phyloP scores from a whole-genome alignment of 352 stramenopile genomes.

The Globisporangium barbulae region DNA sequence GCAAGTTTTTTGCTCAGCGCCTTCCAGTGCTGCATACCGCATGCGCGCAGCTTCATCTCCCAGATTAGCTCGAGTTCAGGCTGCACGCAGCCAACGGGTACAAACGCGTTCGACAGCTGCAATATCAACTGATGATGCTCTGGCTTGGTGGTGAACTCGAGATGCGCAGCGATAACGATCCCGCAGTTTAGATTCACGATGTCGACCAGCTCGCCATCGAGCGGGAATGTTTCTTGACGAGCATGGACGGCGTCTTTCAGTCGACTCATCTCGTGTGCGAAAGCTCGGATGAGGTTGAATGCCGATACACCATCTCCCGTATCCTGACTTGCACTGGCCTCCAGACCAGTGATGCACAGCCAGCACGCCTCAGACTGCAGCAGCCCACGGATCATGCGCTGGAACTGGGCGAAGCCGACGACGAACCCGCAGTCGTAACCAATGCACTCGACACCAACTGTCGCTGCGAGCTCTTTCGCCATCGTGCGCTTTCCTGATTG shows the following conservation, averaged over 20 bases:
- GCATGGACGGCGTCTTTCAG: conserved; percentile 42
- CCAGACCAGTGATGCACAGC: conserved; percentile 39
- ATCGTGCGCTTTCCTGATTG: conserved; percentile 43
- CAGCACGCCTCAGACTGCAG: conserved; percentile 41
- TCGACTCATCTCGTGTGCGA: conserved; percentile 44
- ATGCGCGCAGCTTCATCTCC: conserved; percentile 31
- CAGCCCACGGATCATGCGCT: conserved; percentile 33
- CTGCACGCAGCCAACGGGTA: conserved; percentile 34
- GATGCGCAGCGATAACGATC: conserved; percentile 32
- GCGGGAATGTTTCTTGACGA: conserved; percentile 25
- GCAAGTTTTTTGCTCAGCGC: conserved; percentile 38
- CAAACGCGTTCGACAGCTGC: conserved; percentile 37
- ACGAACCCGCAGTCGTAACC: conserved; percentile 35
- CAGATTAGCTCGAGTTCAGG: conserved; percentile 30
- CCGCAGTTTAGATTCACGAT: conserved; percentile 34
- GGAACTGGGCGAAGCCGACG: conserved; percentile 34
- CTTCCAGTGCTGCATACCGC: conserved; percentile 43
- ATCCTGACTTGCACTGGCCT: conserved; percentile 11
- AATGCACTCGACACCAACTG: conserved; percentile 42
- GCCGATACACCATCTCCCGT: neutral
- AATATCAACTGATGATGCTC: conserved; percentile 44
- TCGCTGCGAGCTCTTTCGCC: conserved; percentile 36
- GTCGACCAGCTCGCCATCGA: conserved; percentile 33
- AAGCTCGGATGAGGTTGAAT: conserved; percentile 26
- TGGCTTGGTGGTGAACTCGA: conserved; percentile 24